A percentile compares a stretch with the other conserved stretches of the same genome.
Conservation (phyloP, 768 basidiomycete species). For the Russula sp. region DNA sequence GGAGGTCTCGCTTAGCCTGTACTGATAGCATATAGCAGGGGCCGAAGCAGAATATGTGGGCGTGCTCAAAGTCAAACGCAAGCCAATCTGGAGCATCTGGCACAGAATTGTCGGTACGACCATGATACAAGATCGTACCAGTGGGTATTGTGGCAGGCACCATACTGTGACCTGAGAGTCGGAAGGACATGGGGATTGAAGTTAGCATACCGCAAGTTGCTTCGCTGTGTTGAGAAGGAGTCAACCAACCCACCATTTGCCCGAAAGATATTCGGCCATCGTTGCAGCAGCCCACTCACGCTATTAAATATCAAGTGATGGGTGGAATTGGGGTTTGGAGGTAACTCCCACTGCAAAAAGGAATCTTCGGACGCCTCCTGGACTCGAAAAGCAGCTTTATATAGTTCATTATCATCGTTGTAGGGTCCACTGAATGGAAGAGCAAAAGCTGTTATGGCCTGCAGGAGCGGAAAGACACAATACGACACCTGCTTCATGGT, state of each 20-base stretch:
- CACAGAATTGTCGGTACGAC: background rate
- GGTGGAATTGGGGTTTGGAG: slow-evolving; percentile 27
- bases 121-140: slow-evolving; percentile 21
- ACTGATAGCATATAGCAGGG: slow-evolving; percentile 8
- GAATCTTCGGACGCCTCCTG: background rate
- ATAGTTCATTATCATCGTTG: slow-evolving; percentile 25
- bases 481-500: background rate
- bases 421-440: slow-evolving; percentile 7
- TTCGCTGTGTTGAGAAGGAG: background rate
- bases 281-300: slow-evolving; percentile 31
- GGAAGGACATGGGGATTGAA: background rate
- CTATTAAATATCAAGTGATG: slow-evolving; percentile 32
- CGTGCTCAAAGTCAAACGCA: slow-evolving; percentile 20
- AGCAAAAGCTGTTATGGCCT: background rate
- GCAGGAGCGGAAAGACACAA: background rate
- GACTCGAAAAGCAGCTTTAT: slow-evolving; percentile 1
- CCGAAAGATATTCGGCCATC: slow-evolving; percentile 33
- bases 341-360: slow-evolving; percentile 7
- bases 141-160: slow-evolving; percentile 14
- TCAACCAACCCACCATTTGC: slow-evolving; percentile 14
- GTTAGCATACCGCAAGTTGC: background rate
- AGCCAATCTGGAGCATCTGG: slow-evolving; percentile 17
- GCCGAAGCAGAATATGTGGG: slow-evolving; percentile 2
- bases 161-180: slow-evolving; percentile 12
- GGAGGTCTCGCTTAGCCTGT: slow-evolving; percentile 14